A percentile compares a stretch with the other conserved stretches of the same genome.
Conservation (phyloP, 164 flowering plant species). For the Vitis labrusca region DNA sequence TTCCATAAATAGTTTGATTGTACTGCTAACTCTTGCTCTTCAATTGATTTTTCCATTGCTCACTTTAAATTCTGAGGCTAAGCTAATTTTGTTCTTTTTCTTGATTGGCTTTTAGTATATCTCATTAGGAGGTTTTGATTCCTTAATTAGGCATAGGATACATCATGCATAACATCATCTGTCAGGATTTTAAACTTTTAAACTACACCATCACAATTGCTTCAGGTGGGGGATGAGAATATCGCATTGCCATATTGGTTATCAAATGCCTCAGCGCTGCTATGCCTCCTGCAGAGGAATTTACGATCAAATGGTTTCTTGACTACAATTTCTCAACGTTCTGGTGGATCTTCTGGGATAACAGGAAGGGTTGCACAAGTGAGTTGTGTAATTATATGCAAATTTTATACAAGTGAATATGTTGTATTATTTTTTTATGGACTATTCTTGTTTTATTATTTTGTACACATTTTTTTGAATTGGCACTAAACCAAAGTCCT, state of each 20-base stretch:
- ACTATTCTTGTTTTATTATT: not conserved
- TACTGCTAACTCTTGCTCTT: not conserved
- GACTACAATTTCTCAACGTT: constrained; percentile 59
- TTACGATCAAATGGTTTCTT: constrained; percentile 72
- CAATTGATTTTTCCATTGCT: not conserved
- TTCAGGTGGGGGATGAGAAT: constrained; percentile 78
- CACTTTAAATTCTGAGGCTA: not conserved
- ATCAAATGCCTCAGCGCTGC: constrained; percentile 90
- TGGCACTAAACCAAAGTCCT: too few species aligned
- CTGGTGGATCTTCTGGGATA: constrained; percentile 54
- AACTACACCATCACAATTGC: constrained; percentile 1
- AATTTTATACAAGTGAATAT: not conserved
- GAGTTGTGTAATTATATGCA: constrained; percentile 13
- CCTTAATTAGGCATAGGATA: not conserved
- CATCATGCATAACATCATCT: not conserved
- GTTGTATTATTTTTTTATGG: too few species aligned
- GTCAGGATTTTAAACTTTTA: not conserved
- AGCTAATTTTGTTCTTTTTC: not conserved
- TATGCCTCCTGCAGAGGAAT: constrained; percentile 85
- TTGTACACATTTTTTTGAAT: too few species aligned
- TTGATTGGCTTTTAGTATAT: not conserved
- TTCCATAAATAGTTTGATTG: not conserved
- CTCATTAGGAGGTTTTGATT: not conserved
- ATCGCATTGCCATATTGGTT: constrained; percentile 86
- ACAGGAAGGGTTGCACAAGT: constrained; percentile 67